These are phyloP conservation scores for Salmacisia buchloeana DNA, from an alignment of 1,284 basidiomycete species.

Conservation along the genomic window DNA sequence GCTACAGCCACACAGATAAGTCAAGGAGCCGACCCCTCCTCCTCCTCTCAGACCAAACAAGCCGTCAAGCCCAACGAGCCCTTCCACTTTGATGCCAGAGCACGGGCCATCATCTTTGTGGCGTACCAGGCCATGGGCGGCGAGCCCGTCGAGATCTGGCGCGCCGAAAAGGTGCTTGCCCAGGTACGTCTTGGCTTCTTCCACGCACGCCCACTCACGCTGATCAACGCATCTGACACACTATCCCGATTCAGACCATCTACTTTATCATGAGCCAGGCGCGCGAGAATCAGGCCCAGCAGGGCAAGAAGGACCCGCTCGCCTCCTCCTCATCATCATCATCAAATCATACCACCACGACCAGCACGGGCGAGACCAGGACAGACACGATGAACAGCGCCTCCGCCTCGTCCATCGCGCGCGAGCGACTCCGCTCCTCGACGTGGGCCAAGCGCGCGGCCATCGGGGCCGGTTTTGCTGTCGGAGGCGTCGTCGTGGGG, in stretches of 20 bases:
- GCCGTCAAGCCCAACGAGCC: conserved; percentile 40
- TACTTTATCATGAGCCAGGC: conserved; percentile 40
- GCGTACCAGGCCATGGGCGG: conserved; percentile 35
- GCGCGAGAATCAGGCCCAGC: conserved; percentile 20
- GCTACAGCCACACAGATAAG: neutral
- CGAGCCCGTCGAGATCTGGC: conserved; percentile 22
- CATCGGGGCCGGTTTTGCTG: conserved; percentile 33
- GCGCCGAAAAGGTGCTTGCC: conserved; percentile 39
- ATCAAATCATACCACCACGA: no score
- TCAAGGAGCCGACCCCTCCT: no score
- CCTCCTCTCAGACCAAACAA: conserved; percentile 16
- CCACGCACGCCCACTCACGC: no score
- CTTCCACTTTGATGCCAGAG: conserved; percentile 41
- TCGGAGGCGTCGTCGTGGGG: conserved; percentile 36
- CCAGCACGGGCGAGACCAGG: conserved; percentile 6
- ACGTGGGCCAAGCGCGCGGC: conserved; percentile 40
- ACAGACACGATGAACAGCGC: conserved; percentile 42
- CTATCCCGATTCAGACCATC: no score
- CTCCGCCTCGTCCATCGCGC: conserved; percentile 23
- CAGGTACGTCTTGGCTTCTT: conserved; percentile 10
- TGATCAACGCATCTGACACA: no score
- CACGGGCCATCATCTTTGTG: conserved; percentile 38
- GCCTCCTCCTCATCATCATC: no score
- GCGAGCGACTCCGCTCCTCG: conserved; percentile 29
- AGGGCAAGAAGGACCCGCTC: conserved; percentile 29